Base-by-base conservation (phyloP, 352 stramenopile species). In the Globisporangium okanoganense region DNA sequence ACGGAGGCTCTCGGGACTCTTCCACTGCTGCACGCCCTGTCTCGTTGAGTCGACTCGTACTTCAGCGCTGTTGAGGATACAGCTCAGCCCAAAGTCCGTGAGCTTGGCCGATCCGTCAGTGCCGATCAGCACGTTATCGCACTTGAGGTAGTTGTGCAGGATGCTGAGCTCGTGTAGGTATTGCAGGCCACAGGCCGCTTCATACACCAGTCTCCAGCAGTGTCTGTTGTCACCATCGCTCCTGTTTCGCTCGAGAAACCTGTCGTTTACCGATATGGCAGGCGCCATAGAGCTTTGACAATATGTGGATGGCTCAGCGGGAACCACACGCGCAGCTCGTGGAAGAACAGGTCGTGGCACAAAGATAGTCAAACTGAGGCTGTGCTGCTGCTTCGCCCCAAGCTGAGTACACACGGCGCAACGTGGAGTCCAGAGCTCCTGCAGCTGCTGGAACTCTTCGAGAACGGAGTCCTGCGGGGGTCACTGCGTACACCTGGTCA, bases 51-150 rank as follows among this genome's bases (percentile, higher is more conserved):
- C 41, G 1, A 59, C 16, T 22, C 5, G 38, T 0, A 51, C 22
- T 18, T 59, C 36, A 1, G 36, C 24, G 16, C 41, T 62, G 35
- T 63, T 57, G 27, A 57, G 57, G 10, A 56, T 31, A 0, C 44
- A 60, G 10, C 36, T 59, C 20, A 67, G 41, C 6, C 45, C 61
- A 36, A 67, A 67, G 40, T 67, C 61, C 12, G 41, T 55, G 9
- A 67, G 10, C 25, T 48, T 48, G 7, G 56, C 45, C 8, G 18
- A 27, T 5, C 35, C 36, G n/a, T 53, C 43, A 10, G 13, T 6
- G 9, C n/a, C 27, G 33, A 62, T 47, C 12, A 62, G 35, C 31
- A 56, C 35, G 27, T 63, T 63, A 20, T 63, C 48, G 45, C 57
- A 56, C 35, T 63, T 56, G 44, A 56, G 31, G 12, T 56, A 44